These are phyloP conservation scores for Pseudogymnoascus sp. DNA, from an alignment of 2,329 filamentous ascomycete species.

Conservation along the genomic window DNA sequence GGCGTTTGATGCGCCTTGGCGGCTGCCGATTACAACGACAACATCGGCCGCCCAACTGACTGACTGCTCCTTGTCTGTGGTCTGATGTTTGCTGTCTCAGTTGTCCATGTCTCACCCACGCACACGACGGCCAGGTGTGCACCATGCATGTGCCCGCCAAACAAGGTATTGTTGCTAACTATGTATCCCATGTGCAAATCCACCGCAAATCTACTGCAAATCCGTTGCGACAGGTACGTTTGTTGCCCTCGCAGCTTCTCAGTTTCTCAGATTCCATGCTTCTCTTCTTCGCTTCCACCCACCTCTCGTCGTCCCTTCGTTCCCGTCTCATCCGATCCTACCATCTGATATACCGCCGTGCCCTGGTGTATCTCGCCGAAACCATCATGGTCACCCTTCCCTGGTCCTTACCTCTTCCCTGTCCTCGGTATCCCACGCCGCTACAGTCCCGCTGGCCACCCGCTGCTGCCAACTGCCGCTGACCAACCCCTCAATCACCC, in stretches of 20 bases:
- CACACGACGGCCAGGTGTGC: neutral
- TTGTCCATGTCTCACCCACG: neutral
- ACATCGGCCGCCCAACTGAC: neutral
- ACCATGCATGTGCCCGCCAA: conserved; percentile 2
- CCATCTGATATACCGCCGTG: conserved; percentile 6
- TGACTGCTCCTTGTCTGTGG: neutral
- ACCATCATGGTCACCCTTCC: neutral
- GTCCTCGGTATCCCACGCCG: neutral
- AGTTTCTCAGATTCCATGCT: neutral
- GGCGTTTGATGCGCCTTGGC: neutral
- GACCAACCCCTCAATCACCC: neutral
- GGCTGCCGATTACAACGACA: conserved; percentile 1
- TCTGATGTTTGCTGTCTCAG: neutral
- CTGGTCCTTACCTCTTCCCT: neutral
- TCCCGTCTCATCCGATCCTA: neutral
- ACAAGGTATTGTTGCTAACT: neutral
- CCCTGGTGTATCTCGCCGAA: neutral
- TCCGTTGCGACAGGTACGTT: neutral
- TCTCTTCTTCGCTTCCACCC: neutral
- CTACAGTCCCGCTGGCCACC: neutral
- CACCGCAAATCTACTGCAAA: neutral
- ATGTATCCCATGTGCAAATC: conserved; percentile 4
- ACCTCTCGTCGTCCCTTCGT: neutral
- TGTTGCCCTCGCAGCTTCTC: neutral
- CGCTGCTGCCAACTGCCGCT: neutral